Conservation (phyloP, 2,329 filamentous ascomycete species). For the Stachybotrys echinatus region DNA sequence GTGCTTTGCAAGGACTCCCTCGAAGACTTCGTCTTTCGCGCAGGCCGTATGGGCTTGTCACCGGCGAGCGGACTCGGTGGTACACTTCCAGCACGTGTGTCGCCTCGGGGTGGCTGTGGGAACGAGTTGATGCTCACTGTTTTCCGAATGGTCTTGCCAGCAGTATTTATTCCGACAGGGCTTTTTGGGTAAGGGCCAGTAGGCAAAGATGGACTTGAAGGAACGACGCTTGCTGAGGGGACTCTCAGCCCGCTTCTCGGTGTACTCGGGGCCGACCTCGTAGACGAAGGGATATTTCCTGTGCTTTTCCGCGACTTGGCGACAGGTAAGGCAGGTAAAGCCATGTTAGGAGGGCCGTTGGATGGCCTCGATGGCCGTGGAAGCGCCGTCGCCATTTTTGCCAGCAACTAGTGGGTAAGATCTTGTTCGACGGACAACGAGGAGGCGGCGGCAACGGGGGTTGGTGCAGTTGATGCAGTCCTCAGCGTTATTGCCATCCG, state of each 20-base stretch:
- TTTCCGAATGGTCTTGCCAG: conserved; percentile 71
- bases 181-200: conserved; percentile 36
- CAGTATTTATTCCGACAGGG: conserved; percentile 48
- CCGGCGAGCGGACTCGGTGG: conserved; percentile 56
- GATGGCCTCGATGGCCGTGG: conserved; percentile 64
- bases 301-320: conserved; percentile 67
- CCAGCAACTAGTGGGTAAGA: conserved; percentile 2
- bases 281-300: conserved; percentile 36
- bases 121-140: conserved; percentile 92
- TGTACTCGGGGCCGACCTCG: conserved; percentile 38
- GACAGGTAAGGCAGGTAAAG: conserved; percentile 69
- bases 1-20: conserved; percentile 48
- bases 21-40: conserved; percentile 50
- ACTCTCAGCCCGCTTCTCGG: conserved; percentile 54
- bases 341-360: conserved; percentile 64
- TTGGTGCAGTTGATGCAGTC: neutral
- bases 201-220: conserved; percentile 50
- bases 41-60: conserved; percentile 37
- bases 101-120: conserved; percentile 76
- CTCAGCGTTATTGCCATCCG: neutral
- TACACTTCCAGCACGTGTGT: conserved; percentile 52
- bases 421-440: conserved; percentile 4
- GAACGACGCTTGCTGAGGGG: conserved; percentile 49
- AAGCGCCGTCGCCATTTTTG: conserved; percentile 45
- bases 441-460: conserved; percentile 3